phyloP scores from a whole-genome alignment of 202 grass and related monocot genomes.

The Panicum virgatum region DNA sequence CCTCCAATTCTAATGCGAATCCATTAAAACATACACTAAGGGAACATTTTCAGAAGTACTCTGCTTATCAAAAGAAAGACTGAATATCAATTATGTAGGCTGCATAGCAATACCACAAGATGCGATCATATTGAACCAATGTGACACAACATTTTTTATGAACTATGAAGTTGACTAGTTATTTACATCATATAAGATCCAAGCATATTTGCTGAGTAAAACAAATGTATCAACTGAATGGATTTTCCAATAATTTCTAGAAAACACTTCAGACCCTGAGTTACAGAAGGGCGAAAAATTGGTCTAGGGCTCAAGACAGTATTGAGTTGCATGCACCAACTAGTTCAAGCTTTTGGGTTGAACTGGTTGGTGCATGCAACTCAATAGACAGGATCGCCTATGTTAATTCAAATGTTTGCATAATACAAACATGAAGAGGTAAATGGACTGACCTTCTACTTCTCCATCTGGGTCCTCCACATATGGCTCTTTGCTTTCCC shows the following conservation, averaged over 20 bases:
- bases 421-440: not conserved
- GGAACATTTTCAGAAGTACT: not conserved
- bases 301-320: not conserved
- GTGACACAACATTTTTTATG: not conserved
- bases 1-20: not conserved
- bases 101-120: not conserved
- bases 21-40: not conserved
- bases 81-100: not conserved
- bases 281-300: not conserved
- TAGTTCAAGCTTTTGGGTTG: no score
- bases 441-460: conserved; percentile 49
- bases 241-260: not conserved
- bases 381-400: not conserved
- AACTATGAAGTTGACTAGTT: conserved; percentile 2
- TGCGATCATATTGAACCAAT: not conserved
- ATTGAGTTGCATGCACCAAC: no score
- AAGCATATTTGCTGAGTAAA: not conserved
- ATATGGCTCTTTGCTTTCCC: conserved; percentile 46
- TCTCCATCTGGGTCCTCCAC: conserved; percentile 64
- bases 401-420: not conserved
- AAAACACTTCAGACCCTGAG: not conserved
- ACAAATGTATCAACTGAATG: not conserved
- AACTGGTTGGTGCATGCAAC: no score
- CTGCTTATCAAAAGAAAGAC: not conserved
- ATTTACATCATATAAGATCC: not conserved